Evolutionary conservation across 2,329 filamentous ascomycete species (phyloP), one percentile per base, ranked within the genome.

Genomic region (Metarhizium guizhouense): DNA sequence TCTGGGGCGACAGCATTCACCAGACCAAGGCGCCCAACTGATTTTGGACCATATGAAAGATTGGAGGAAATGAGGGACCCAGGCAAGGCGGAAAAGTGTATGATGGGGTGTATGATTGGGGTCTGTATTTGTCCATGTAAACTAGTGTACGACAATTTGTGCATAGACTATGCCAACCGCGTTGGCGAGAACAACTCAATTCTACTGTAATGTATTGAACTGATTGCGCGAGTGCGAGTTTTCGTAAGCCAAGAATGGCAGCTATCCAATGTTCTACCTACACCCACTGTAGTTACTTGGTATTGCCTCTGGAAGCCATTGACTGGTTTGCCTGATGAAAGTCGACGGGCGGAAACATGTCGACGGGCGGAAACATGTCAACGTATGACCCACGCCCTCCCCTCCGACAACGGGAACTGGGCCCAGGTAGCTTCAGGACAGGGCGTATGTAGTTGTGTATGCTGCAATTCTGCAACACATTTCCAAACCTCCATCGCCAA

Each of bases 1-100:
- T 13, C 85, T 99, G 66, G 94, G 94, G 18, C 80, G 94, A 59
- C 94, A 99, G 74, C 92, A 97, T 73, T 95, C 90, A 47, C 90
- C 93, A 1, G 86, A 94, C 59, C 83, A 90, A 65, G 94, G 86
- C 1, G 88, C 92, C 6, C 85, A 85, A 72, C 76, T 96, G 56
- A 96, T 99, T 55, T 72, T 87, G 58, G 86, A 88, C 59, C 94
- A 99, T 72, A 87, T 97, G 68, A 86, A 86, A 65, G 80, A 83
- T 56, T 83, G 78, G 67, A 63, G 61, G 55, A 54, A 51, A 30
- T 49, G 48, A 45, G 18, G 45, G 20, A 29, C 14, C 20, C 14
- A 51, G 25, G 30, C 43, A 20, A 43, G 36, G 7, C 11, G 45
- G 36, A 11, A 40, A 20, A 50, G 36, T 48, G 45, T 48, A 48